Evolutionary conservation across 2,329 filamentous ascomycete species (phyloP).

Genomic region (Cladosporium sp.): DNA sequence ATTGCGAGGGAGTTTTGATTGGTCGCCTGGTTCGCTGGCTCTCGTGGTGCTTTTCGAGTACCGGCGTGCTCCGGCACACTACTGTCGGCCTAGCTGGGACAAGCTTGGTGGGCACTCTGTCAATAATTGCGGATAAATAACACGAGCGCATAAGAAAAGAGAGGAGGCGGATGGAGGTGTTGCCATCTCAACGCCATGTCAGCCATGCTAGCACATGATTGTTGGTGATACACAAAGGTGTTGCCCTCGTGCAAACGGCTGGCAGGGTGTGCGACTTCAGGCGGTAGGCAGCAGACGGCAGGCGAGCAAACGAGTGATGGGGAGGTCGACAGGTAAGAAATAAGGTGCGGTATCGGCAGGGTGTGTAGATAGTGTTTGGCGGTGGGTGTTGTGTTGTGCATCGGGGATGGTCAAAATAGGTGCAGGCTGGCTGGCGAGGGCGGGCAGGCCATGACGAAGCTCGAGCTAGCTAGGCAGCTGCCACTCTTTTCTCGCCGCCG

Average conservation of each 20-base stretch:
- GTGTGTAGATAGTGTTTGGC: neutral
- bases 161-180: neutral
- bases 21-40: slow-evolving; percentile 1
- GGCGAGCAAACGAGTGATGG: neutral
- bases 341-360: neutral
- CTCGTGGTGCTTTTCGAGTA: neutral
- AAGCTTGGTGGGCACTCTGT: neutral
- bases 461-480: neutral
- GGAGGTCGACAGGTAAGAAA: neutral
- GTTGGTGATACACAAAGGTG: neutral
- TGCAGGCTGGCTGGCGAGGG: neutral
- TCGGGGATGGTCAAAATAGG: neutral
- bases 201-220: neutral
- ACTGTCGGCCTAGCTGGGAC: slow-evolving; percentile 6
- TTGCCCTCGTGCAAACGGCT: neutral
- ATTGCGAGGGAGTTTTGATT: neutral
- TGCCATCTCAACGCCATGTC: neutral
- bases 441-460: neutral
- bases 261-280: neutral
- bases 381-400: neutral
- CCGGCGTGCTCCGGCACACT: slow-evolving; percentile 6
- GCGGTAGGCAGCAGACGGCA: neutral
- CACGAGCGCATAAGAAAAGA: neutral
- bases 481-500: neutral
- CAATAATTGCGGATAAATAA: neutral